Base-by-base conservation (phyloP, 768 basidiomycete genomes). In the Suillus clintonianus region DNA sequence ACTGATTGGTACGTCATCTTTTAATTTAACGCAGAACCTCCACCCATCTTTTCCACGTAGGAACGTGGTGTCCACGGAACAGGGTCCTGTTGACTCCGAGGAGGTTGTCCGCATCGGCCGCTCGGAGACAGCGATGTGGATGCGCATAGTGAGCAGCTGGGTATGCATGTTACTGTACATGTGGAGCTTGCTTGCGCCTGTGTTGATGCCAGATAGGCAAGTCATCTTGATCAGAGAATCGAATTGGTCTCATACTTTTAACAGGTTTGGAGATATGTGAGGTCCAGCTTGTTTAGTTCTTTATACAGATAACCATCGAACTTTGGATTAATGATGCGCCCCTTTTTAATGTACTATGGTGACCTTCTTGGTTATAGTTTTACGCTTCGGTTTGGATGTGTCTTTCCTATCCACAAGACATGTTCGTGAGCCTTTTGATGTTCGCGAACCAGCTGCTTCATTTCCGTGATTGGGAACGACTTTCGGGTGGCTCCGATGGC, bases 91-190 rank as follows among this genome's bases (percentile, higher is more conserved):
- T 0, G 82, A 87, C 64, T 83, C 86, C n/a, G 82, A 86, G 61
- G 79, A 85, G 48, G 87, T 91, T 65, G 89, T 98, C 43, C 93
- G 94, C 75, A 99, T 99, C 55, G 97, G 97, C 19, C 88, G 95
- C 42, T 96, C 94, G 5, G 93, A 95, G 74, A 90, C 92, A 10
- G 95, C 97, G 4, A 99, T 99, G 97, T 99, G 97, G 97, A 98
- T 98, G 94, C 83, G 97, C 5, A 86, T 99, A 37, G 92, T 99
- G 53, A 95, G 94, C 36, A 92, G 92, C 67, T 99, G 97, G 97
- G 84, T 97, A 30, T 98, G 94, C 75, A 89, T 94, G 78, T 62
- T 89, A 47, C 76, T 95, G 64, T 97, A 94, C 71, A 86, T 85
- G 36, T 95, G 94, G 94, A 95, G 91, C 69, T 78, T 97, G 37